A percentile compares a stretch with the other conserved stretches of the same genome.
Evolutionary conservation across 2,329 filamentous ascomycete genomes (phyloP).

Genomic region (Rhynchosporium agropyri): DNA sequence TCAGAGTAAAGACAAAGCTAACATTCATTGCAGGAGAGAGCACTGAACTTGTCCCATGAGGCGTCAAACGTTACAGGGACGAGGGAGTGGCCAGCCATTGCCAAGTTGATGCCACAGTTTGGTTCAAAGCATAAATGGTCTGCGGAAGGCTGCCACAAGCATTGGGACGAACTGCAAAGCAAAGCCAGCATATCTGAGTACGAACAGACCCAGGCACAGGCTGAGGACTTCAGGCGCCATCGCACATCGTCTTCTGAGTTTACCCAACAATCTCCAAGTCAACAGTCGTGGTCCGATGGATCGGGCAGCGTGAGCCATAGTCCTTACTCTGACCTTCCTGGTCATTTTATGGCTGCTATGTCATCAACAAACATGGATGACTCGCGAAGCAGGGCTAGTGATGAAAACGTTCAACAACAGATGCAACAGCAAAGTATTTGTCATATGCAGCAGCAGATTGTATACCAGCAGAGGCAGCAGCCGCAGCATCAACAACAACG

Average conservation of each 20-base stretch:
- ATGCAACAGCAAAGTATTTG: conserved; percentile 27
- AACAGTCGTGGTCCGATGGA: conserved; percentile 24
- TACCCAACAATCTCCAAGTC: conserved; percentile 2
- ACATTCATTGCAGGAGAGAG: conserved; percentile 35
- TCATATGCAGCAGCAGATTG: conserved; percentile 26
- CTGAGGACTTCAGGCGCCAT: conserved; percentile 3
- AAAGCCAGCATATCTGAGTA: background rate
- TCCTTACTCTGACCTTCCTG: conserved; percentile 15
- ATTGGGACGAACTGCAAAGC: conserved; percentile 41
- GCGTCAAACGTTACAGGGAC: conserved; percentile 30
- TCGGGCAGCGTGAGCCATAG: conserved; percentile 16
- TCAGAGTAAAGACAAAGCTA: conserved; percentile 1
- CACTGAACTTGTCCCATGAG: conserved; percentile 41
- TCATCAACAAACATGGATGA: conserved; percentile 29
- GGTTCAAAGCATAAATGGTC: conserved; percentile 43
- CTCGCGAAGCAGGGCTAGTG: conserved; percentile 26
- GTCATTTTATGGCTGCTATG: conserved; percentile 19
- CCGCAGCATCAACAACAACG: conserved; percentile 22
- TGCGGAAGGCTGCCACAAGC: conserved; percentile 41
- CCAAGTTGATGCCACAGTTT: conserved; percentile 41
- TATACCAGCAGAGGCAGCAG: conserved; percentile 23
- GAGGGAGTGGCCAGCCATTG: conserved; percentile 41
- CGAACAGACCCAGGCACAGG: conserved; percentile 6
- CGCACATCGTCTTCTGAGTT: conserved; percentile 18
- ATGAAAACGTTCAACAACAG: conserved; percentile 25